These are phyloP conservation scores for Trametes sanguinea DNA, from an alignment of 768 basidiomycete genomes.

Conservation along the genomic window DNA sequence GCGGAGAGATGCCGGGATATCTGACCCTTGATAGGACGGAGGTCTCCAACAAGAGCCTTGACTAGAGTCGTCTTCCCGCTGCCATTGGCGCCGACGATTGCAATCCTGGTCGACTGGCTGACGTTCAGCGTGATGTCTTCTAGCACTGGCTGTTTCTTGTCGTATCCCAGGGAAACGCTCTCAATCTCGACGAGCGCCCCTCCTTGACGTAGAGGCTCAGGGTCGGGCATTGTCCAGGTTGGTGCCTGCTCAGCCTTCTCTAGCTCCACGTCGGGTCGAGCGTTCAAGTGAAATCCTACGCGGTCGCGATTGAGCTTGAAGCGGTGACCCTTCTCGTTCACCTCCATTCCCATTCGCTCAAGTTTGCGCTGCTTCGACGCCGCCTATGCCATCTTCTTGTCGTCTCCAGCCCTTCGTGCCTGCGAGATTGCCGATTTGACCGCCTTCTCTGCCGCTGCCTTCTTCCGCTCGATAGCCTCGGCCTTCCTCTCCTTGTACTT, in stretches of 20 bases:
- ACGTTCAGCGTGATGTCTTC: slow-evolving; percentile 23
- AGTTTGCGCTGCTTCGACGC: slow-evolving; percentile 14
- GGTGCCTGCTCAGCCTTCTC: slow-evolving; percentile 24
- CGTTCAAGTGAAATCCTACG: slow-evolving; percentile 14
- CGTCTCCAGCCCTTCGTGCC: slow-evolving; percentile 25
- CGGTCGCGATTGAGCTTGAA: slow-evolving; percentile 30
- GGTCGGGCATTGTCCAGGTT: slow-evolving; percentile 23
- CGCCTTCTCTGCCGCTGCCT: slow-evolving; percentile 24
- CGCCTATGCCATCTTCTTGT: slow-evolving; percentile 25
- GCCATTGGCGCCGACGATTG: slow-evolving; percentile 27
- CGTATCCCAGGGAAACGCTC: slow-evolving; percentile 19
- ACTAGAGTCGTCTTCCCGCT: slow-evolving; percentile 28
- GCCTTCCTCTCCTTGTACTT: slow-evolving; percentile 23
- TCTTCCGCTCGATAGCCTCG: slow-evolving; percentile 23
- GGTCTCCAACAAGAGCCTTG: slow-evolving; percentile 27
- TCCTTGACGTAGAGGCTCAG: slow-evolving; percentile 21
- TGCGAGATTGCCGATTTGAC: slow-evolving; percentile 24
- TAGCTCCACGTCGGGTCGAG: slow-evolving; percentile 18
- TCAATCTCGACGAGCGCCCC: slow-evolving; percentile 27
- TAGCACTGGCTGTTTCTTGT: slow-evolving; percentile 17
- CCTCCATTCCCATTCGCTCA: slow-evolving; percentile 28
- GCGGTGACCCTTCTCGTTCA: slow-evolving; percentile 26
- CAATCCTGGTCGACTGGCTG: slow-evolving; percentile 22
- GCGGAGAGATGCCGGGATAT: slow-evolving; percentile 22
- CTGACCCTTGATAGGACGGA: slow-evolving; percentile 21